Evolutionary conservation across 768 basidiomycete genomes (phyloP), one percentile per base, ranked within the genome.

Genomic region (Lyophyllum shimeji): DNA sequence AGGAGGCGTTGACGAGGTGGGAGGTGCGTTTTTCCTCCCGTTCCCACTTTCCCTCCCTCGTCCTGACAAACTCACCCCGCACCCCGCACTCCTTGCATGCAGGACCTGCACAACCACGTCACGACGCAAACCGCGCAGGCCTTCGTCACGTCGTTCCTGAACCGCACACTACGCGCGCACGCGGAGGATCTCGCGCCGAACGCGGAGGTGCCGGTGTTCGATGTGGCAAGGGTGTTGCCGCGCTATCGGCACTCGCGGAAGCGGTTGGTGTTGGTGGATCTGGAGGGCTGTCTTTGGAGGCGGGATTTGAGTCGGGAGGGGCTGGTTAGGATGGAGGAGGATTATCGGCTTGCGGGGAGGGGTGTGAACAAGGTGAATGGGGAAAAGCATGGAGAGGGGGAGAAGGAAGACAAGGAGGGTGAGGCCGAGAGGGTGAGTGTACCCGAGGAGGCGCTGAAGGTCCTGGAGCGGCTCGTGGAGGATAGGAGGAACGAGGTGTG

Each of bases 81-180:
- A 37, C 17, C 15, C 20, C 7, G 60, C 51, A 24, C 47, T n/a
- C 21, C n/a, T 45, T 11, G 23, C 31, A 8, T 4, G 37, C 43
- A 81, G 78, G 93, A 95, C 56, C 75, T 95, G 0, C 90, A 94
- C 68, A 84, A 82, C 58, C 93, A 95, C 60, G 93, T 95, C 49
- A 84, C 84, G 12, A 89, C 89, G 0, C 93, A 95, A 67, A 93
- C 89, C 0, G 91, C 93, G 0, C 93, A 95, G 63, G 78, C 87
- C 0, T 95, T 93, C 68, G 86, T 87, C 40, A 89, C 79, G 2
- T 81, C 84, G 3, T 93, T 93, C 82, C 81, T 93, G 59, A 86
- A 81, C 5, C 82, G 91, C 15, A 85, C 83, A 62, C 65, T 91
- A 24, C 86, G 90, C 46, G 84, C 87, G 29, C 80, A 90, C 65